Evolutionary conservation across 352 stramenopile genomes (phyloP).

Genomic region (Phytophthora agathidicida): DNA sequence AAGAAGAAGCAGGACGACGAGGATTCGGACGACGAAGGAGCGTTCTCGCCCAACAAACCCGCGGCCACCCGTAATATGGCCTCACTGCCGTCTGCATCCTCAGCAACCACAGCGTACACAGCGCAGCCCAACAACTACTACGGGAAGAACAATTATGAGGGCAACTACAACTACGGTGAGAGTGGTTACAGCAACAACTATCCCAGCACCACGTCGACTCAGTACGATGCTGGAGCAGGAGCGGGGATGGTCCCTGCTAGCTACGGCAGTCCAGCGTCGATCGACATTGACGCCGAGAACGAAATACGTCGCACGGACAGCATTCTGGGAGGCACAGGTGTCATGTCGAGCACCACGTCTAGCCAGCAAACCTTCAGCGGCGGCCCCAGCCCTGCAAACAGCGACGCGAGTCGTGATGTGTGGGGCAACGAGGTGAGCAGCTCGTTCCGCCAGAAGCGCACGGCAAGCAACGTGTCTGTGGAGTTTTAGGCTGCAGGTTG

Average conservation of each 20-base stretch:
- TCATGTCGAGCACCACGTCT: constrained; percentile 26
- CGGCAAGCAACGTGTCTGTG: constrained; percentile 60
- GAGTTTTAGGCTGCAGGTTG: constrained; percentile 49
- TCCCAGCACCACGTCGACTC: constrained; percentile 10
- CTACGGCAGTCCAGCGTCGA: constrained; percentile 57
- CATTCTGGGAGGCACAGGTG: constrained; percentile 42
- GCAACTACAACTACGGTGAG: constrained; percentile 19
- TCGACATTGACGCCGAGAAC: constrained; percentile 41
- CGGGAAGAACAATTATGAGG: constrained; percentile 16
- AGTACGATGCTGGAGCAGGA: constrained; percentile 29
- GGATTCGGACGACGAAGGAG: constrained; percentile 64
- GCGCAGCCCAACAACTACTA: constrained; percentile 27
- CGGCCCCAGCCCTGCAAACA: constrained; percentile 32
- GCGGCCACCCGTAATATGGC: constrained; percentile 15
- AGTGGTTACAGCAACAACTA: too few relatives aligned
- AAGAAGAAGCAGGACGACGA: constrained; percentile 64
- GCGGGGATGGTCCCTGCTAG: constrained; percentile 26
- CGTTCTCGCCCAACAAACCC: constrained; percentile 36
- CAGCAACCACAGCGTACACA: constrained; percentile 35
- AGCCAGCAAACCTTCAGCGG: constrained; percentile 36
- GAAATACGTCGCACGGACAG: constrained; percentile 43
- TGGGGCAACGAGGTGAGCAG: constrained; percentile 46
- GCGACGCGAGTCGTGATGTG: constrained; percentile 38
- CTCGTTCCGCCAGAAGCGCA: constrained; percentile 54
- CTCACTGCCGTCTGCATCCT: constrained; percentile 18